Base-by-base conservation (phyloP, 169 alveolate species). In the Plasmodium gonderi region DNA sequence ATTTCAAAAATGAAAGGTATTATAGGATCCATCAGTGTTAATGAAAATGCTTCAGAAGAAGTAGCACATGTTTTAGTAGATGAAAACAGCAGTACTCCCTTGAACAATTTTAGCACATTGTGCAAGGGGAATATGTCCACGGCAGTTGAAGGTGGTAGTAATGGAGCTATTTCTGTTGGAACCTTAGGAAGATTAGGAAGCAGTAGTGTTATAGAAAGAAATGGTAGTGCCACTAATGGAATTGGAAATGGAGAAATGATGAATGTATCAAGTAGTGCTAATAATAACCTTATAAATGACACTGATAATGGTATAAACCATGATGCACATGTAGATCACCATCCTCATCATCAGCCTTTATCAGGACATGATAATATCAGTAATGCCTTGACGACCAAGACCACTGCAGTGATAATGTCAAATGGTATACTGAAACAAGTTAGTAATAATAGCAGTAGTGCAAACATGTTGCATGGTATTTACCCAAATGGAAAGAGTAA, bases 401-500 rank as follows among this genome's bases (percentile, higher is more conserved):
- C 89, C 17, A 79, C 89, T 23, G 38, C 89, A 23, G 33, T 79
- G 40, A 49, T 79, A 68, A 51, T 49, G 51, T 17, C 89, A 7
- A 79, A 79, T 23, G 76, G 77, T 14, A 49, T 79, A 17, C 11
- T 79, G 17, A 60, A 20, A 29, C 17, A 20, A 36, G 72, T 60
- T 60, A 60, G 72, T 36, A n/a, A n/a, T n/a, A n/a, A n/a, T n/a
- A 36, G 72, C 0, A 20, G 38, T 23, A n/a, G 40, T 36, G 72
- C 40, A 3, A 60, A 23, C 72, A 11, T 12, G 23, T 31, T n/a
- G 33, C 69, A 54, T 12, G 72, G 72, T 8, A 36, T 60, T 60
- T 60, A 60, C 11, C 6, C 26, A 5, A 36, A n/a, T 11, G 72
- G 72, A 0, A 60, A 20, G 38, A 60, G 0, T 23, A n/a, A 36